These are phyloP conservation scores for Gracilaria caudata DNA, from an alignment of 23 red algal genomes.

Conservation along the genomic window DNA sequence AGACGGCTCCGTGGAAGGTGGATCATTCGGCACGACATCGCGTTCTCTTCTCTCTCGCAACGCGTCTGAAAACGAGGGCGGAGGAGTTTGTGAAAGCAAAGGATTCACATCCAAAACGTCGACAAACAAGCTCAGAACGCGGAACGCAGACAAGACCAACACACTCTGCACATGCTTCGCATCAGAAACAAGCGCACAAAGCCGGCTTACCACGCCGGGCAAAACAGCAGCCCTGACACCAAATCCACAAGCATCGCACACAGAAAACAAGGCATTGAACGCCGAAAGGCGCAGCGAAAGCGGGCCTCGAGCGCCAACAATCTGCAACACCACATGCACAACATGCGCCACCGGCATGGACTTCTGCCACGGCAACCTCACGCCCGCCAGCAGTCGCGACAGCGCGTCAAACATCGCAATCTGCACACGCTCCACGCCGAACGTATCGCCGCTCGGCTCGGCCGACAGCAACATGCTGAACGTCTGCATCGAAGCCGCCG, in stretches of 20 bases:
- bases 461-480: slow-evolving; percentile 18
- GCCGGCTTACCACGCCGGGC: not conserved
- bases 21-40: not conserved
- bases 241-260: not conserved
- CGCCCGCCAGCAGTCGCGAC: not conserved
- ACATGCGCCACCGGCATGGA: not conserved
- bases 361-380: not conserved
- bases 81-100: not conserved
- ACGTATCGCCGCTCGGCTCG: not conserved
- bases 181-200: not conserved
- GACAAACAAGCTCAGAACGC: not conserved
- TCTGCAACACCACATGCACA: not conserved
- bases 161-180: not conserved
- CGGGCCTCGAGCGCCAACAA: not conserved
- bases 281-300: not conserved
- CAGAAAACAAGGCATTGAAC: not conserved
- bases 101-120: slow-evolving; percentile 4
- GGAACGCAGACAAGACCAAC: not conserved
- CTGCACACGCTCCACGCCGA: not conserved
- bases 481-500: not conserved
- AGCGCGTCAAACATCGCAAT: not conserved
- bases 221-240: slow-evolving; percentile 1
- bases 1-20: not conserved
- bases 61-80: not conserved
- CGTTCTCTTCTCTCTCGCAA: not conserved